Percentiles rank a stretch among this genome's conserved stretches.
These are phyloP conservation scores for Saccharomycopsis fermentans DNA, from an alignment of 805 yeast species.

Conservation along the genomic window DNA sequence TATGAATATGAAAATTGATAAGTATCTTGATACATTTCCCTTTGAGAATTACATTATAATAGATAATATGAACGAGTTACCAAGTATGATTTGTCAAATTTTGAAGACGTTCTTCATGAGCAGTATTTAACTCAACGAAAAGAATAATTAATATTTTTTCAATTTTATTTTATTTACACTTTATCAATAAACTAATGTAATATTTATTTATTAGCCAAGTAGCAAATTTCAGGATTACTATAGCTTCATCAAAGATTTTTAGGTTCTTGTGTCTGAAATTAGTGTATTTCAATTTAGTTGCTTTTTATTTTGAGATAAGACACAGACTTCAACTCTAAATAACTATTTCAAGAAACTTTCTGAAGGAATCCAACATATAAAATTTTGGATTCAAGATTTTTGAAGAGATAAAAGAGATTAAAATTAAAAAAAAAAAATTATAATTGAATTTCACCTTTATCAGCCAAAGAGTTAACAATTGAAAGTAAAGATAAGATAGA, in stretches of 20 bases:
- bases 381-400: neutral
- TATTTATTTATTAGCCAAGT: too few relatives aligned
- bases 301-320: too few relatives aligned
- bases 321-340: too few relatives aligned
- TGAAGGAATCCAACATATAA: too few relatives aligned
- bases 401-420: neutral
- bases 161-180: neutral
- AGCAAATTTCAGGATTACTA: too few relatives aligned
- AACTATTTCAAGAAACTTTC: too few relatives aligned
- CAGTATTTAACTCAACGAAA: slow-evolving; percentile 7
- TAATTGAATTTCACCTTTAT: slow-evolving; percentile 8
- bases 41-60: slow-evolving; percentile 95
- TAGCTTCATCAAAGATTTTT: too few relatives aligned
- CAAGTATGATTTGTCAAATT: slow-evolving; percentile 81
- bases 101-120: slow-evolving; percentile 74
- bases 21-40: slow-evolving; percentile 88
- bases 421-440: neutral
- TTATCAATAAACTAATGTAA: neutral
- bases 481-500: slow-evolving; percentile 62
- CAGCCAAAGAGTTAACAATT: slow-evolving; percentile 39
- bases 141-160: neutral
- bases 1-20: slow-evolving; percentile 64
- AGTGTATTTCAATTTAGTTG: too few relatives aligned
- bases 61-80: slow-evolving; percentile 77
- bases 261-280: too few relatives aligned